Conservation (phyloP, 2,329 filamentous ascomycete species). For the Cladophialophora psammophila region DNA sequence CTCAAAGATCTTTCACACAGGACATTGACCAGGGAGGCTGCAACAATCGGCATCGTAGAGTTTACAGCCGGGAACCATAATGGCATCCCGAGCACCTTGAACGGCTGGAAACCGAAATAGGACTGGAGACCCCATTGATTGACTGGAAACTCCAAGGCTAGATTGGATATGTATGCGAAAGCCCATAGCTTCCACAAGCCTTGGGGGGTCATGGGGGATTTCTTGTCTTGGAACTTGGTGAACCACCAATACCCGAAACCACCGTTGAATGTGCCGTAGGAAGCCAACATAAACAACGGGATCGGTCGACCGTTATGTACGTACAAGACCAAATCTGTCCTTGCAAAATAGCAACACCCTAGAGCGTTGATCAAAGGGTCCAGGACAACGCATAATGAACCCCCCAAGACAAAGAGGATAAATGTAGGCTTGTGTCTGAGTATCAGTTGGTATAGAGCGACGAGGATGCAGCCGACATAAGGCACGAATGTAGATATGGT, state of each 20-base stretch:
- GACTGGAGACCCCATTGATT: slow-evolving; percentile 19
- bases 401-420: slow-evolving; percentile 4
- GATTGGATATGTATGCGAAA: slow-evolving; percentile 4
- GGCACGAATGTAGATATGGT: slow-evolving; percentile 6
- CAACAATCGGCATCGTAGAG: slow-evolving; percentile 18
- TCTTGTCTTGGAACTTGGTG: slow-evolving; percentile 10
- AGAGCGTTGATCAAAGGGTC: slow-evolving; percentile 7
- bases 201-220: background rate
- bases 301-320: slow-evolving; percentile 9
- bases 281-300: slow-evolving; percentile 16
- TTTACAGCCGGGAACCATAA: slow-evolving; percentile 21
- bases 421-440: background rate
- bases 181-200: slow-evolving; percentile 8
- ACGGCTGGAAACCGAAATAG: slow-evolving; percentile 15
- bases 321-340: background rate
- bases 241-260: slow-evolving; percentile 17
- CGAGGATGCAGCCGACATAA: slow-evolving; percentile 5
- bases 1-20: slow-evolving; percentile 11
- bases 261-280: slow-evolving; percentile 17
- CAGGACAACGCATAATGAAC: slow-evolving; percentile 1
- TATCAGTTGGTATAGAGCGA: slow-evolving; percentile 2
- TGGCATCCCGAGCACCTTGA: slow-evolving; percentile 17
- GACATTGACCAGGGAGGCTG: slow-evolving; percentile 11
- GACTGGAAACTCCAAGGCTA: background rate
- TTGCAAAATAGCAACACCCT: slow-evolving; percentile 6